Evolutionary conservation across 257 asterid species (phyloP), one percentile per base, ranked within the genome.

Genomic region (Nicotiana attenuata): DNA sequence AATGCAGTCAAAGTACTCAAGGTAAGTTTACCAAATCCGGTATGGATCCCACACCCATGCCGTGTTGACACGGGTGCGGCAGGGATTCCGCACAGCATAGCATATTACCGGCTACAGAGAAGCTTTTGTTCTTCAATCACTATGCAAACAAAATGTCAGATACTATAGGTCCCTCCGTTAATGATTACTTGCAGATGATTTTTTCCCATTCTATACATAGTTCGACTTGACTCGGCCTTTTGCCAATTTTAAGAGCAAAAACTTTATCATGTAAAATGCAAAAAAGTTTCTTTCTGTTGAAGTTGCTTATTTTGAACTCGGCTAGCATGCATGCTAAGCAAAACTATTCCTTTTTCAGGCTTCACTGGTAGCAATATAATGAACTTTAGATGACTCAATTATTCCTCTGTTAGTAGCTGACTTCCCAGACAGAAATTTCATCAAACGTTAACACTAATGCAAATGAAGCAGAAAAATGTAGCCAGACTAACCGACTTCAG

Each of bases 401-500:
- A 45, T 7, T 57, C 78, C 78, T 45, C 33, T 45, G 15, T 47
- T 7, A 45, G 14, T 73, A 73, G 60, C 38, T 47, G 38, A 22
- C 78, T 73, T 73, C 7, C 59, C 78, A 73, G 22, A 73, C 78
- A 73, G 35, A 61, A 73, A 10, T 45, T 13, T 45, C 38, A 45
- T 45, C 60, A 50, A 73, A 47, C 13, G 63, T 47, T 50, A 15
- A 73, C 15, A 50, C 79, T 22, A 73, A 47, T 73, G 50, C 78
- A 73, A 24, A 47, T 7, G 64, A 15, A 5, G 61, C 61, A 73
- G 61, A 73, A 73, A 73, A 73, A 16, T 24, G 61, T 47, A 41
- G 38, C 61, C 15, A 73, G 35, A 84, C 97, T 92, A 86, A 95
- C 99, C 76, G 93, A 86, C 86, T 91, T 91, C 85, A 95, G 90